Evolutionary conservation across 371 early-diverging fungal species (phyloP), one percentile per base, ranked within the genome.

Genomic region (Umbelopsis sp.): DNA sequence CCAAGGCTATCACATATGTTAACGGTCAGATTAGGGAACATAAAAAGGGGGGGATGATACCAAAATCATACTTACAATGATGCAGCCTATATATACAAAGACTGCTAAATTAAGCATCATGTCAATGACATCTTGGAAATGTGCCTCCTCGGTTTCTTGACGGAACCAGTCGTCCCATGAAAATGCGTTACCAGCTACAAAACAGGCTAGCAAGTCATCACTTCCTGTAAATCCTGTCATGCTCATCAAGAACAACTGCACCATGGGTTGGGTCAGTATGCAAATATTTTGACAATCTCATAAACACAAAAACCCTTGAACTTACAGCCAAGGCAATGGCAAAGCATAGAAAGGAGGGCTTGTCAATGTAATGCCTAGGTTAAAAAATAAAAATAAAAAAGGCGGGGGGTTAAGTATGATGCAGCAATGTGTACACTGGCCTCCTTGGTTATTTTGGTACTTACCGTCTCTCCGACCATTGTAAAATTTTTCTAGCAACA

Each of bases 121-220:
- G 74, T 98, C 99, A 63, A 98, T 86, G 8, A 94, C 92, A 68
- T 97, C 97, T 71, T 96, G 95, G 22, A 97, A 83, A 51, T 95
- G 92, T 0, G 93, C 90, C 71, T 94, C 94, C 66, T 91, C 87
- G 22, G 92, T 92, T 72, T 96, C 95, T 50, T 91, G 76, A 51
- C 91, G 86, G 79, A 96, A 96, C 94, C 95, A 96, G 63, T 91
- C 93, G 74, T 94, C 93, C 93, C 94, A 95, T 11, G 94, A 87
- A 63, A 96, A 93, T 6, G 91, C 87, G 77, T 93, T 92, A 14
- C 99, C 99, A 8, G 94, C 94, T 32, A 94, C 86, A 82, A 98
- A 97, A 63, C 91, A 90, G 44, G 96, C 94, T 29, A 99, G 75
- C 24, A 99, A 78, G 65, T 95, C 95, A 76, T 95, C 96, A 65